Evolutionary conservation across 768 basidiomycete genomes (phyloP).

Genomic region (Lentinula guzmanii): DNA sequence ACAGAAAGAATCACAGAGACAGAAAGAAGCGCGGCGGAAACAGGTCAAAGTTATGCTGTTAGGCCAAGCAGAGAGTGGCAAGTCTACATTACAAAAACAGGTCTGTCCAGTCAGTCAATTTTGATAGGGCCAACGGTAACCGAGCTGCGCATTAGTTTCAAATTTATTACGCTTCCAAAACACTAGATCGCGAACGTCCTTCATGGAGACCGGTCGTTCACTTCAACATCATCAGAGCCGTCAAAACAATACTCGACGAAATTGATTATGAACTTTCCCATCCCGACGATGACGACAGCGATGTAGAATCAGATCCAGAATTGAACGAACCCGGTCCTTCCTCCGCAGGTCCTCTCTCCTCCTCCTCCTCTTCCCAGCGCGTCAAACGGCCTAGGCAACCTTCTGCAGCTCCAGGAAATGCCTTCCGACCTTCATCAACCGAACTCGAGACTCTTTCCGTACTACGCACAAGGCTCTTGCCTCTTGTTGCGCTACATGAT

Average conservation of each 20-base stretch:
- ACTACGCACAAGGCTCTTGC: slow-evolving; percentile 51
- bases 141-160: slow-evolving; percentile 41
- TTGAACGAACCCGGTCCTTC: slow-evolving; percentile 9
- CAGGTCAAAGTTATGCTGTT: slow-evolving; percentile 70
- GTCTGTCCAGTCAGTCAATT: background rate
- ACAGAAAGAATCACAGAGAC: slow-evolving; percentile 44
- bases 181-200: slow-evolving; percentile 64
- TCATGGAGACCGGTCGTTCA: slow-evolving; percentile 79
- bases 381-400: background rate
- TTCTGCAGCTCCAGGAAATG: background rate
- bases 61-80: slow-evolving; percentile 77
- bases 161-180: slow-evolving; percentile 66
- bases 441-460: slow-evolving; percentile 36
- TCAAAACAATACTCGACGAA: slow-evolving; percentile 69
- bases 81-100: slow-evolving; percentile 81
- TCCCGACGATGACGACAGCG: slow-evolving; percentile 12
- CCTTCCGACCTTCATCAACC: background rate
- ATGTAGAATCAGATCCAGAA: background rate
- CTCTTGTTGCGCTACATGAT: slow-evolving; percentile 62
- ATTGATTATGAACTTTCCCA: slow-evolving; percentile 51
- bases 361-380: slow-evolving; percentile 8
- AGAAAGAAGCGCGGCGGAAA: slow-evolving; percentile 37
- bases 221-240: slow-evolving; percentile 77
- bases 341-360: slow-evolving; percentile 11
- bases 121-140: background rate